phyloP scores from a whole-genome alignment of 495 filamentous ascomycete species.

The Penicillium fimorum region DNA sequence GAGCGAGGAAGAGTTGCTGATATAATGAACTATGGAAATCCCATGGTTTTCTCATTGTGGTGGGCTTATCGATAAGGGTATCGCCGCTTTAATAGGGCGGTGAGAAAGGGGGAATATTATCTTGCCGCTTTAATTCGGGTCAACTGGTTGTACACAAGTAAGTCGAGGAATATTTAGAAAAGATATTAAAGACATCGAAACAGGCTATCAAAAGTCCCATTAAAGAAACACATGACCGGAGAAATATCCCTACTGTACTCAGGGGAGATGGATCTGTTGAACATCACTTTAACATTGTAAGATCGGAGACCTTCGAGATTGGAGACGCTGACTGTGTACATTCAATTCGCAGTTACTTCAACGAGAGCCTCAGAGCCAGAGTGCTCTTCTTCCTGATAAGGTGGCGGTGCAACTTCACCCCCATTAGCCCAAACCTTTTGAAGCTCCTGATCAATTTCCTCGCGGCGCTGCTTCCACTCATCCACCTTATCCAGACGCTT shows the following conservation, averaged over 20 bases:
- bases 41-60: conserved; percentile 4
- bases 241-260: not conserved
- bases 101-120: not conserved
- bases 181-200: too few relatives aligned
- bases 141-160: not conserved
- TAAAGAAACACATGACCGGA: too few relatives aligned
- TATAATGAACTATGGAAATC: conserved; percentile 10
- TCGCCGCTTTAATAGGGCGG: not conserved
- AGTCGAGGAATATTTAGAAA: too few relatives aligned
- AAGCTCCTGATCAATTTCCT: conserved; percentile 71
- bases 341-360: conserved; percentile 15
- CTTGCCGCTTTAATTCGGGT: not conserved
- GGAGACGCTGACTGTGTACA: not conserved
- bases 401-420: conserved; percentile 42
- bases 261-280: not conserved
- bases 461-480: conserved; percentile 73
- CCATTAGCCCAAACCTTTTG: conserved; percentile 57
- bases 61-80: conserved; percentile 14
- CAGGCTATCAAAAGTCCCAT: too few relatives aligned
- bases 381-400: conserved; percentile 32
- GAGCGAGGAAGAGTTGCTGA: not conserved
- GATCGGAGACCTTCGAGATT: not conserved
- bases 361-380: conserved; percentile 10
- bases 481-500: conserved; percentile 78
- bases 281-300: not conserved